phyloP scores from a whole-genome alignment of 345 rosid species.

The Punica granatum region DNA sequence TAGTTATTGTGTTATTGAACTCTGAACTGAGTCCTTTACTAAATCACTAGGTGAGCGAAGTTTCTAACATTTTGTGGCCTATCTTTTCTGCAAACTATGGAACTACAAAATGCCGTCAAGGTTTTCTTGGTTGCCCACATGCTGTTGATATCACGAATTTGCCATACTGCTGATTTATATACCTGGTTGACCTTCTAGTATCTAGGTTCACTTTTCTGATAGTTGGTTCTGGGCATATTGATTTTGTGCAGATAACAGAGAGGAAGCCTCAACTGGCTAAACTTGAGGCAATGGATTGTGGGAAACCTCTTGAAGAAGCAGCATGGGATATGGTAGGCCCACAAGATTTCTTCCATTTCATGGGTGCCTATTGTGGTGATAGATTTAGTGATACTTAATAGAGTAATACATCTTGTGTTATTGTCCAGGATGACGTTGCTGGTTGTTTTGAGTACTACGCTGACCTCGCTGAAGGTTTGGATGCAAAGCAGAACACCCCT shows the following conservation, averaged over 20 bases:
- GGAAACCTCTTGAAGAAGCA: slow-evolving; percentile 92
- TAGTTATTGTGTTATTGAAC: neutral
- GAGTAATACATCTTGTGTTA: slow-evolving; percentile 10
- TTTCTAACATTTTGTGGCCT: neutral
- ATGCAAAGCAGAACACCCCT: slow-evolving; percentile 82
- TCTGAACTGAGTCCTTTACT: neutral
- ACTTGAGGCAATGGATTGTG: slow-evolving; percentile 83
- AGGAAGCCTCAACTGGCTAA: slow-evolving; percentile 67
- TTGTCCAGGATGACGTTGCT: slow-evolving; percentile 87
- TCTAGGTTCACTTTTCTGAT: neutral
- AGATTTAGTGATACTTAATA: neutral
- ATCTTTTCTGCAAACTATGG: neutral
- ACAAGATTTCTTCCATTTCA: neutral
- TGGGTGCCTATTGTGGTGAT: neutral
- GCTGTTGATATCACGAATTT: neutral
- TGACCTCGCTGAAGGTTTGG: slow-evolving; percentile 90
- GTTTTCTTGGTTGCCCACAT: neutral
- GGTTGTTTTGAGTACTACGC: slow-evolving; percentile 95
- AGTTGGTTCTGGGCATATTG: neutral
- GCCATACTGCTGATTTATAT: neutral
- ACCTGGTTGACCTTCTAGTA: neutral
- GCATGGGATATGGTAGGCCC: slow-evolving; percentile 76
- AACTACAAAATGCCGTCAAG: neutral
- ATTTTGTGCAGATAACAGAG: slow-evolving; percentile 56
- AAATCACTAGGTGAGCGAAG: neutral